Evolutionary conservation across 2,329 filamentous ascomycete species (phyloP).

Genomic region (Leptographium radiaticola): DNA sequence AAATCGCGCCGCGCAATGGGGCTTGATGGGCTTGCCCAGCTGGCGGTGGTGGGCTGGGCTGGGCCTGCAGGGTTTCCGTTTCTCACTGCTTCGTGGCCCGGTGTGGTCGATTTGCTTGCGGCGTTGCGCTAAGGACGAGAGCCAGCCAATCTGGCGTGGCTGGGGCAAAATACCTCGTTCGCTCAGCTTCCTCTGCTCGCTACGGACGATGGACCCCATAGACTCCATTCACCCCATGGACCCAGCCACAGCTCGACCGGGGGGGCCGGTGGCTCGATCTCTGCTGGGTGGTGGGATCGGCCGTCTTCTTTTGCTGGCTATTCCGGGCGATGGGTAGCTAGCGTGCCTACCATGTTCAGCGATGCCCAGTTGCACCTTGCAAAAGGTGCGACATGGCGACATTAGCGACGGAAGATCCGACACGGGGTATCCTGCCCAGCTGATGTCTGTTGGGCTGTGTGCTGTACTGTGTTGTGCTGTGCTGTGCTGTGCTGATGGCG

Average conservation of each 20-base stretch:
- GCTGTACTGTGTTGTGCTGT: not conserved
- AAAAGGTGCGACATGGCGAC: not conserved
- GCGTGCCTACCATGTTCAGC: not conserved
- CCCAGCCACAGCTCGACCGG: not conserved
- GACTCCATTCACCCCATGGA: not conserved
- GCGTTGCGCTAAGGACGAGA: not conserved
- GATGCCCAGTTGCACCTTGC: too few relatives aligned
- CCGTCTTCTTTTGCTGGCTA: not conserved
- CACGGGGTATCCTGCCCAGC: not conserved
- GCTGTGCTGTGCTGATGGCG: not conserved
- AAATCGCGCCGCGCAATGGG: too few relatives aligned
- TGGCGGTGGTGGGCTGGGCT: too few relatives aligned
- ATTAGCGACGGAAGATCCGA: not conserved
- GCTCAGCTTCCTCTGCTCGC: not conserved
- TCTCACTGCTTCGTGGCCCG: not conserved
- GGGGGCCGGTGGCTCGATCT: not conserved
- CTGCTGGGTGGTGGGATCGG: not conserved
- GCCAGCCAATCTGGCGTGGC: not conserved
- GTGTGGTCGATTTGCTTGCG: too few relatives aligned
- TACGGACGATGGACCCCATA: not conserved
- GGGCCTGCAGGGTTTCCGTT: too few relatives aligned
- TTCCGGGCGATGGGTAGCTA: not conserved
- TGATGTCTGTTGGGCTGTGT: not conserved
- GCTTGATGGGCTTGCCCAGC: too few relatives aligned
- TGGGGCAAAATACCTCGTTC: not conserved